Evolutionary conservation across 73 alveolate species (phyloP).

Genomic region (Paramecium octaurelia): DNA sequence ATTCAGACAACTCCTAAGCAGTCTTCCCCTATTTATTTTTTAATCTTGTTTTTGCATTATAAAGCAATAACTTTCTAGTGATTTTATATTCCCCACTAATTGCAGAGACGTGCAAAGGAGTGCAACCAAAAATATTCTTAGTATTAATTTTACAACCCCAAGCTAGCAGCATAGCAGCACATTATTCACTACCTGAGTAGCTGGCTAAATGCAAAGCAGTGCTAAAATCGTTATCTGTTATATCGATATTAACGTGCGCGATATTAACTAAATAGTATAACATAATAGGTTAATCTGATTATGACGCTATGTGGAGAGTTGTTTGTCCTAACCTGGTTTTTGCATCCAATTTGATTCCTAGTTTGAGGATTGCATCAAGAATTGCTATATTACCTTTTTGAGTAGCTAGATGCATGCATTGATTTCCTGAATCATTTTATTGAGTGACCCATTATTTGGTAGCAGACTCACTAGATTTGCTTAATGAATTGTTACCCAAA

Average conservation of each 20-base stretch:
- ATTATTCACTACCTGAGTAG: conserved; percentile 71
- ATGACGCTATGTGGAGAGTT: conserved; percentile 78
- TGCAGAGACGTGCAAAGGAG: conserved; percentile 86
- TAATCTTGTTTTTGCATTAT: conserved; percentile 9
- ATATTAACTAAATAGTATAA: conserved; percentile 66
- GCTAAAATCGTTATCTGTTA: conserved; percentile 67
- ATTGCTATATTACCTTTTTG: background rate
- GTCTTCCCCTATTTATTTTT: background rate
- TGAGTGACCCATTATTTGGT: background rate
- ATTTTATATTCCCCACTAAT: conserved; percentile 27
- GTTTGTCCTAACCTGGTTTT: conserved; percentile 66
- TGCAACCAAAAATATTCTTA: conserved; percentile 73
- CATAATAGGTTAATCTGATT: conserved; percentile 81
- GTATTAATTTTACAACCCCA: conserved; percentile 74
- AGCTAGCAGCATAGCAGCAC: conserved; percentile 71
- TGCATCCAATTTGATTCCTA: background rate
- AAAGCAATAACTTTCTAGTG: background rate
- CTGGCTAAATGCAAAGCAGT: conserved; percentile 89
- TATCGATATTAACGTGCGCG: conserved; percentile 41
- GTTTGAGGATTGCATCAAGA: background rate
- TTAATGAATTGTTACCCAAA: background rate
- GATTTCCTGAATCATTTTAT: background rate
- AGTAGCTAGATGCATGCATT: conserved; percentile 21
- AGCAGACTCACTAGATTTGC: background rate
- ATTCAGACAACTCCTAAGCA: background rate